Evolutionary conservation across 192 early-diverging fungal species (phyloP), one percentile per base, ranked within the genome.

Genomic region (Irineochytrium annulatum): DNA sequence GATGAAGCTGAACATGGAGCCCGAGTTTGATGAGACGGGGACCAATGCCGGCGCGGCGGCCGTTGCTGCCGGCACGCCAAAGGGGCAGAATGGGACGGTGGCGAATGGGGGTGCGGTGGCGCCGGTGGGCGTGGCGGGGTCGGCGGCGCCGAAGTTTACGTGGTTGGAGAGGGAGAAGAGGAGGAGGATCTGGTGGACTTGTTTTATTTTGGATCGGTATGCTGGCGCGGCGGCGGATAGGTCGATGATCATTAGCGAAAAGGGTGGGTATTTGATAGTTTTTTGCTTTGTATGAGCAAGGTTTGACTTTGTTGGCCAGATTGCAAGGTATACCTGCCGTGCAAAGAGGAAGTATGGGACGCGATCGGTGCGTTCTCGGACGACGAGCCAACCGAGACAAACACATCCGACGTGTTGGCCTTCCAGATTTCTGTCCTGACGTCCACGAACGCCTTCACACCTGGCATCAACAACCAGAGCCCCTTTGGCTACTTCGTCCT

Each of bases 121-220:
- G 8, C 37, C 26, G 33, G n/a, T n/a, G n/a, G n/a, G n/a, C n/a
- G n/a, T n/a, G n/a, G n/a, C n/a, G n/a, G n/a, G n/a, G n/a, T 16
- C 62, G 3, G 32, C 6, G n/a, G 26, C 37, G n/a, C 3, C 33
- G 11, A 28, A 37, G 4, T 22, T 76, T 28, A 52, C 51, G 1
- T 78, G 77, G 74, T 59, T 77, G 14, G 77, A 79, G 19, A 17
- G 58, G 0, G 77, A 79, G 48, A 46, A 53, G 5, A 29, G 77
- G 34, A 35, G 77, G 27, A 27, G 77, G 43, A 24, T 77, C 3
- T 79, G 77, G 77, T 79, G 74, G 74, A 39, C 32, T 14, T 79
- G 74, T 58, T 76, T 72, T 46, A 44, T 67, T 20, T 46, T 69
- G 26, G 77, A 75, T 60, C 59, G 77, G 13, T 73, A 75, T 48